phyloP scores from a whole-genome alignment of 169 alveolate species.

The Cryptosporidium xiaoi region DNA sequence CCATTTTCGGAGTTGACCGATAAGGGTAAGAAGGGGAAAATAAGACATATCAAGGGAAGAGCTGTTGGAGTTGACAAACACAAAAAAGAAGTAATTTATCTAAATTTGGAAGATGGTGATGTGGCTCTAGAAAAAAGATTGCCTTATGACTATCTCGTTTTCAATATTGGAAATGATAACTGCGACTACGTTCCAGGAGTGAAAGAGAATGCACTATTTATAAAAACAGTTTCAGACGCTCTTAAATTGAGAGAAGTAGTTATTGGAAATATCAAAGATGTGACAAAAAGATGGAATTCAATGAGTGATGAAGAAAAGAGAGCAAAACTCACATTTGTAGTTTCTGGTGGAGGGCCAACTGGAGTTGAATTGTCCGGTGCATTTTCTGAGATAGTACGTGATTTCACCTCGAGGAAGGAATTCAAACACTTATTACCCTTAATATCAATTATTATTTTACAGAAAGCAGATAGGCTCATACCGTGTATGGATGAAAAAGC shows the following conservation, averaged over 20 bases:
- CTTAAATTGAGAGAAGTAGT: slow-evolving; percentile 39
- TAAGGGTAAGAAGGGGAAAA: slow-evolving; percentile 34
- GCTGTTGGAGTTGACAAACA: slow-evolving; percentile 59
- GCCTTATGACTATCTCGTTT: slow-evolving; percentile 49
- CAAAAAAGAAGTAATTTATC: slow-evolving; percentile 34
- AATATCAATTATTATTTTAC: slow-evolving; percentile 65
- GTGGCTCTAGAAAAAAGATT: slow-evolving; percentile 14
- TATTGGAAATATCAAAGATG: slow-evolving; percentile 19
- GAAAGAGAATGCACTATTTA: slow-evolving; percentile 34
- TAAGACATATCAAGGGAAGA: slow-evolving; percentile 30
- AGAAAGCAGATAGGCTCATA: slow-evolving; percentile 73
- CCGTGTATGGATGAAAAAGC: slow-evolving; percentile 73
- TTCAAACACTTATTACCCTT: slow-evolving; percentile 9
- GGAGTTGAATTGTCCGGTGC: slow-evolving; percentile 71
- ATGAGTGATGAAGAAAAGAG: slow-evolving; percentile 39
- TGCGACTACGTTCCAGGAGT: slow-evolving; percentile 48
- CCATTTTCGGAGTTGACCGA: slow-evolving; percentile 30
- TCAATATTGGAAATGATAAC: slow-evolving; percentile 61
- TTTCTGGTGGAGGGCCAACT: slow-evolving; percentile 75
- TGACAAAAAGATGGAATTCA: slow-evolving; percentile 22
- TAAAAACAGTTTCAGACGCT: slow-evolving; percentile 27
- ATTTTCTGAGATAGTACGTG: slow-evolving; percentile 38
- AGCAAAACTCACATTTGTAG: slow-evolving; percentile 36
- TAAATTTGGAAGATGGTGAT: slow-evolving; percentile 5
- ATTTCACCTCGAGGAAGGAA: slow-evolving; percentile 4